Conservation (phyloP, 2,329 filamentous ascomycete species). For the Lithohypha guttulata region DNA sequence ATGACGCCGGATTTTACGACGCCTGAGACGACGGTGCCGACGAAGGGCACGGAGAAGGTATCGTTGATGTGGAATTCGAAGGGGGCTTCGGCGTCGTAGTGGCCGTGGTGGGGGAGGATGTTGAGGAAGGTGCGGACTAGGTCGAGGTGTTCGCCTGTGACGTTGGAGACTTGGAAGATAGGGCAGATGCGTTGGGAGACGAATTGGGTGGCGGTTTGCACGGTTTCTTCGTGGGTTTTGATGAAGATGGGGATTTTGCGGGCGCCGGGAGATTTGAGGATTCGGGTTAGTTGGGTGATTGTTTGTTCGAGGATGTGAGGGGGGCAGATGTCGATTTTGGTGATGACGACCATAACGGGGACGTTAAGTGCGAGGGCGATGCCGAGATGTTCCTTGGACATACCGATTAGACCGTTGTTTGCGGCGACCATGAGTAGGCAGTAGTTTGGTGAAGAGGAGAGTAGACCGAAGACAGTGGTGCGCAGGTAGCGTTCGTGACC, state of each 20-base stretch:
- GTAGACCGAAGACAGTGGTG: slow-evolving; percentile 88
- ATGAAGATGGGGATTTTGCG: slow-evolving; percentile 95
- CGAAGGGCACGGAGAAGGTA: slow-evolving; percentile 94
- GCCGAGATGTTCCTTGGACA: slow-evolving; percentile 96
- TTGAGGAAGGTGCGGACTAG: slow-evolving; percentile 88
- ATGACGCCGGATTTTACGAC: slow-evolving; percentile 81
- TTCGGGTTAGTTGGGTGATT: slow-evolving; percentile 78
- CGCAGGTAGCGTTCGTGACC: slow-evolving; percentile 92
- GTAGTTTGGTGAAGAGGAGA: slow-evolving; percentile 94
- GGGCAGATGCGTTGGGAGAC: slow-evolving; percentile 92
- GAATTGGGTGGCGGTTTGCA: slow-evolving; percentile 92
- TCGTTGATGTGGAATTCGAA: slow-evolving; percentile 97
- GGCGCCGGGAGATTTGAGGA: slow-evolving; percentile 86
- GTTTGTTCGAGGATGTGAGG: slow-evolving; percentile 92
- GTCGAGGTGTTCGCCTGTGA: slow-evolving; percentile 83
- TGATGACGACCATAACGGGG: slow-evolving; percentile 93
- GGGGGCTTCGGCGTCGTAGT: slow-evolving; percentile 75
- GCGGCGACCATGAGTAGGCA: slow-evolving; percentile 97
- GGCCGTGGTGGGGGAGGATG: slow-evolving; percentile 85
- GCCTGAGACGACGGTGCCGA: slow-evolving; percentile 89
- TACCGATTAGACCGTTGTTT: slow-evolving; percentile 92
- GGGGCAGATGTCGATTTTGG: slow-evolving; percentile 97
- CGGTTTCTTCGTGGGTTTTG: slow-evolving; percentile 78
- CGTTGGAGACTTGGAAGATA: slow-evolving; percentile 96
- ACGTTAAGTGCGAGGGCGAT: slow-evolving; percentile 92